Conservation (phyloP, 1,284 basidiomycete species). For the Testicularia cyperi region DNA sequence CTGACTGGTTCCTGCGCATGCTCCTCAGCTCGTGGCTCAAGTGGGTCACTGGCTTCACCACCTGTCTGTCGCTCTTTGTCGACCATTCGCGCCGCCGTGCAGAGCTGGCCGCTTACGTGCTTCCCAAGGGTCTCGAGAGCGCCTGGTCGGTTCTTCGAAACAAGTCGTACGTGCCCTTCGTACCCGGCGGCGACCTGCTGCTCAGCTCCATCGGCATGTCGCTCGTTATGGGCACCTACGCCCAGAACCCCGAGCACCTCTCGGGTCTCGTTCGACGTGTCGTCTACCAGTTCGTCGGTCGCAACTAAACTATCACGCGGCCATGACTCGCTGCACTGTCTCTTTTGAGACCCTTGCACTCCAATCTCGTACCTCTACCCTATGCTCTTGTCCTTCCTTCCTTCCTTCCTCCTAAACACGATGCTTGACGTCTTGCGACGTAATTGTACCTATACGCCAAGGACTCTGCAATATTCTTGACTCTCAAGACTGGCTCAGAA, state of each 20-base stretch:
- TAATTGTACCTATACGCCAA: too few species aligned
- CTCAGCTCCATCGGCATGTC: constrained; percentile 75
- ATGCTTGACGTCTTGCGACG: too few species aligned
- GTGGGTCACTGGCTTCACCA: constrained; percentile 74
- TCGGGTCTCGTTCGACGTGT: constrained; percentile 82
- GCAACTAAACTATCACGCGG: too few species aligned
- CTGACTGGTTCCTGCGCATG: constrained; percentile 65
- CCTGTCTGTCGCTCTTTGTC: constrained; percentile 78
- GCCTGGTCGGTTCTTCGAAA: constrained; percentile 79
- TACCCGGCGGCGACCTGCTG: constrained; percentile 69
- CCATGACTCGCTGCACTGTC: too few species aligned
- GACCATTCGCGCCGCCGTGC: constrained; percentile 79
- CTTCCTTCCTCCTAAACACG: too few species aligned
- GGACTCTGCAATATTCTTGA: too few species aligned
- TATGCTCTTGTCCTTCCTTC: too few species aligned
- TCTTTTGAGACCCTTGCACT: too few species aligned
- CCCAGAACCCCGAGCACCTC: constrained; percentile 85
- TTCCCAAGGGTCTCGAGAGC: constrained; percentile 73
- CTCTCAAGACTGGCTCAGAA: too few species aligned
- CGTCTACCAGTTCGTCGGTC: constrained; percentile 70
- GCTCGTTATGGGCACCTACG: constrained; percentile 81
- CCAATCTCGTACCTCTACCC: too few species aligned
- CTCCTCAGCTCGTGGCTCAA: constrained; percentile 68
- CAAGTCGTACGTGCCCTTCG: constrained; percentile 72
- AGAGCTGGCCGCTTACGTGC: constrained; percentile 89